phyloP scores from a whole-genome alignment of 495 filamentous ascomycete genomes.

The Aspergillus leporis region DNA sequence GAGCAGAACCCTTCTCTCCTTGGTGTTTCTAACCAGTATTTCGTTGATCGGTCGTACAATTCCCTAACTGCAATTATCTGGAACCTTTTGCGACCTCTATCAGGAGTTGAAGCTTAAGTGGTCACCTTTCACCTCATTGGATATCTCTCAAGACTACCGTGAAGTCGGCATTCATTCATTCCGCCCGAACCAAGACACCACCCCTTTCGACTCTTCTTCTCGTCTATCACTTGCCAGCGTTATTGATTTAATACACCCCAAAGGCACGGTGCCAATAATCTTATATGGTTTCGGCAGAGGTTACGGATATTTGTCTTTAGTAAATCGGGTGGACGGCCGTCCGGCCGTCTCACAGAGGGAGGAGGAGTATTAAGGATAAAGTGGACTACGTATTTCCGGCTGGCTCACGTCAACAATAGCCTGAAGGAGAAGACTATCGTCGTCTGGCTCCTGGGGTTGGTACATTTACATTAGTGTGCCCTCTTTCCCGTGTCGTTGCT shows the following conservation, averaged over 20 bases:
- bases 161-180: not conserved
- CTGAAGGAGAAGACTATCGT: not conserved
- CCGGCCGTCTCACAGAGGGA: conserved; percentile 47
- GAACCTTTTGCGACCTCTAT: not conserved
- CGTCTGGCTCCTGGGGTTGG: not conserved
- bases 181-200: not conserved
- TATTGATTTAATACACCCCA: not conserved
- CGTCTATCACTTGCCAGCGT: not conserved
- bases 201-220: not conserved
- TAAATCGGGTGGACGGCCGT: conserved; percentile 47
- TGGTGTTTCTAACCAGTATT: not conserved
- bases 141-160: not conserved
- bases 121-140: not conserved
- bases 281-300: conserved; percentile 23
- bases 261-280: not conserved
- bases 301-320: conserved; percentile 22
- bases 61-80: not conserved
- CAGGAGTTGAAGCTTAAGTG: not conserved
- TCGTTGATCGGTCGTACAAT: not conserved
- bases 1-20: not conserved
- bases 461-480: conserved; percentile 8
- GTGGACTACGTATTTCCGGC: conserved; percentile 4
- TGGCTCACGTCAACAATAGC: not conserved
- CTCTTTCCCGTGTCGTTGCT: conserved; percentile 9
- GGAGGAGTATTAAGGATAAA: conserved; percentile 31